Conservation (phyloP, 179 eudicot species). For the Silene noctiflora region DNA sequence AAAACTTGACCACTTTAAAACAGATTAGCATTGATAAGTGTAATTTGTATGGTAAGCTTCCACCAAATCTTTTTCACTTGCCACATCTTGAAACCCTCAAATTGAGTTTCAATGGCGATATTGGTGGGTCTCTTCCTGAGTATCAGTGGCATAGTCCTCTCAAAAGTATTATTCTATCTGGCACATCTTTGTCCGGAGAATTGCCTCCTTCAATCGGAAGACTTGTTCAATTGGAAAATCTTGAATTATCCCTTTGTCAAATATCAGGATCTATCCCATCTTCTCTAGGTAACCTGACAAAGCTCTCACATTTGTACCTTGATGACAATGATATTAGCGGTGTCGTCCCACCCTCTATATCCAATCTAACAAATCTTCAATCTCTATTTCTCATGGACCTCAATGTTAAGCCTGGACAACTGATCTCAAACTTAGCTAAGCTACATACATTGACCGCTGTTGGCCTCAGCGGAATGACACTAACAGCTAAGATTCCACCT, state of each 20-base stretch:
- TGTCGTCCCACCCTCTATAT: constrained; percentile 10
- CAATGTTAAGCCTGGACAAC: background rate
- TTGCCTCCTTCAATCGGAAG: constrained; percentile 24
- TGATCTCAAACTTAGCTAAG: constrained; percentile 15
- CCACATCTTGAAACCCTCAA: constrained; percentile 20
- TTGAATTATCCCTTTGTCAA: background rate
- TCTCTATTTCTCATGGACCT: constrained; percentile 5
- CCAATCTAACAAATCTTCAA: constrained; percentile 23
- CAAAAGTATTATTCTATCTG: background rate
- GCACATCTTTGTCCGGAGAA: constrained; percentile 16
- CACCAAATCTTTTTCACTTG: constrained; percentile 26
- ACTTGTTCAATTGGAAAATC: constrained; percentile 2
- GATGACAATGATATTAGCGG: constrained; percentile 7
- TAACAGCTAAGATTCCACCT: constrained; percentile 19
- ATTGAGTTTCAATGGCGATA: constrained; percentile 1
- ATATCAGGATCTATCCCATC: constrained; percentile 26
- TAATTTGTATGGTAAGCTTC: constrained; percentile 31
- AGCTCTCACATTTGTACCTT: constrained; percentile 13
- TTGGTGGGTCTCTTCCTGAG: constrained; percentile 35
- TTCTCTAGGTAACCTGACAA: constrained; percentile 27
- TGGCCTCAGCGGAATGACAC: background rate
- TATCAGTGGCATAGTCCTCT: constrained; percentile 26
- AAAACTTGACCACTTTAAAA: constrained; percentile 26
- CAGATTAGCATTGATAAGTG: constrained; percentile 6
- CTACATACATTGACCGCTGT: background rate